These are phyloP conservation scores for Nothophytophthora sp. DNA, from an alignment of 352 stramenopile species.

Conservation along the genomic window DNA sequence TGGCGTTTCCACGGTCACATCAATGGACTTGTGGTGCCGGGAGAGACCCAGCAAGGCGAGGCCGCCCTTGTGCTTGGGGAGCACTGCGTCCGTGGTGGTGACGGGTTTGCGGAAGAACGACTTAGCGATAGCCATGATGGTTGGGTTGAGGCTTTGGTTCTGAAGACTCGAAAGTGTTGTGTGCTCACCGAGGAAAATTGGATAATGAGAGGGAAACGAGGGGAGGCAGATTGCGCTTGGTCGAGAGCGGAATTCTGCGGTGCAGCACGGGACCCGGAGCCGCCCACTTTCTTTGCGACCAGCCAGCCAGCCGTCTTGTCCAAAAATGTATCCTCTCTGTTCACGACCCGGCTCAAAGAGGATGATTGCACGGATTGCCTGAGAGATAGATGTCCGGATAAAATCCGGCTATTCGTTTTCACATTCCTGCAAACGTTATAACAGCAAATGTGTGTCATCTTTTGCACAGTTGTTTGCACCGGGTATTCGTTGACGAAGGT, in stretches of 20 bases:
- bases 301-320: too few relatives aligned
- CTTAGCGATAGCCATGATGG: constrained; percentile 27
- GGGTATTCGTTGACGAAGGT: background rate
- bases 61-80: constrained; percentile 24
- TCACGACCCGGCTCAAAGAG: constrained; percentile 20
- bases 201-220: constrained; percentile 15
- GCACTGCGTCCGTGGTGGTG: constrained; percentile 10
- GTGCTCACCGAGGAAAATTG: constrained; percentile 23
- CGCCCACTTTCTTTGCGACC: too few relatives aligned
- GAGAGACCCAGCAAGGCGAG: constrained; percentile 16
- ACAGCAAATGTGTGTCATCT: constrained; percentile 2
- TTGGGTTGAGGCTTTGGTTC: background rate
- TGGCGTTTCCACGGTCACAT: constrained; percentile 18
- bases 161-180: constrained; percentile 9
- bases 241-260: constrained; percentile 8
- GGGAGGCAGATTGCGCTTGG: too few relatives aligned
- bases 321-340: constrained; percentile 11
- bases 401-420: background rate
- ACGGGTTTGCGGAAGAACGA: constrained; percentile 19
- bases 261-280: constrained; percentile 22
- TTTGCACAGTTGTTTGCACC: constrained; percentile 3
- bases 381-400: background rate
- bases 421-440: background rate
- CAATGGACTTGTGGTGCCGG: constrained; percentile 17
- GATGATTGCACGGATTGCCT: constrained; percentile 26